Conservation (phyloP, 2,329 filamentous ascomycete genomes). For the Fusarium graminum region DNA sequence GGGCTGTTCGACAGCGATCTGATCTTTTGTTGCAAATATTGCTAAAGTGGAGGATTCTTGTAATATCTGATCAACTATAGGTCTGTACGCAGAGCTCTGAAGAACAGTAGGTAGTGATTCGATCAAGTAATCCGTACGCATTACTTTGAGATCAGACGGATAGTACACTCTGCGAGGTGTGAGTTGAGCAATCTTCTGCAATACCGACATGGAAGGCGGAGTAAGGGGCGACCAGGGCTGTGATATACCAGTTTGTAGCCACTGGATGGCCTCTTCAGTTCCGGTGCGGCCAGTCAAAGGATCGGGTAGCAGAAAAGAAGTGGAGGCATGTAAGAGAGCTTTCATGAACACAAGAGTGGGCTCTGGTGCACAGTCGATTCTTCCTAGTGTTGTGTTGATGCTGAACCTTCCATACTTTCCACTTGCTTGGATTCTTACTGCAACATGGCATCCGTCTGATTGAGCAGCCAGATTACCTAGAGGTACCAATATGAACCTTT, state of each 20-base stretch:
- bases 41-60: slow-evolving; percentile 47
- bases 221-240: slow-evolving; percentile 62
- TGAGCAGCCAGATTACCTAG: slow-evolving; percentile 53
- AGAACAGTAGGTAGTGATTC: slow-evolving; percentile 46
- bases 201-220: slow-evolving; percentile 5
- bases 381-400: slow-evolving; percentile 66
- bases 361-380: slow-evolving; percentile 69
- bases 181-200: slow-evolving; percentile 45
- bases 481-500: slow-evolving; percentile 67
- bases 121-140: slow-evolving; percentile 53
- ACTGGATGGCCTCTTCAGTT: slow-evolving; percentile 68
- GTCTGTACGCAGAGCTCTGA: slow-evolving; percentile 55
- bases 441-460: slow-evolving; percentile 40
- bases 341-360: slow-evolving; percentile 67
- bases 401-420: slow-evolving; percentile 63
- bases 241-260: slow-evolving; percentile 63
- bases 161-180: slow-evolving; percentile 54
- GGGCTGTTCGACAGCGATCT: slow-evolving; percentile 6
- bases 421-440: slow-evolving; percentile 48
- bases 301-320: slow-evolving; percentile 69
- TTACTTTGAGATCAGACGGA: slow-evolving; percentile 52
- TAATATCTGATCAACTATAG: slow-evolving; percentile 51
- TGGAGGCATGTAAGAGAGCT: slow-evolving; percentile 70
- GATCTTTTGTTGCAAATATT: slow-evolving; percentile 41
- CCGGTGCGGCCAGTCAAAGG: slow-evolving; percentile 70